Evolutionary conservation across 805 yeast species (phyloP).

Genomic region (Dipodascus albidus): DNA sequence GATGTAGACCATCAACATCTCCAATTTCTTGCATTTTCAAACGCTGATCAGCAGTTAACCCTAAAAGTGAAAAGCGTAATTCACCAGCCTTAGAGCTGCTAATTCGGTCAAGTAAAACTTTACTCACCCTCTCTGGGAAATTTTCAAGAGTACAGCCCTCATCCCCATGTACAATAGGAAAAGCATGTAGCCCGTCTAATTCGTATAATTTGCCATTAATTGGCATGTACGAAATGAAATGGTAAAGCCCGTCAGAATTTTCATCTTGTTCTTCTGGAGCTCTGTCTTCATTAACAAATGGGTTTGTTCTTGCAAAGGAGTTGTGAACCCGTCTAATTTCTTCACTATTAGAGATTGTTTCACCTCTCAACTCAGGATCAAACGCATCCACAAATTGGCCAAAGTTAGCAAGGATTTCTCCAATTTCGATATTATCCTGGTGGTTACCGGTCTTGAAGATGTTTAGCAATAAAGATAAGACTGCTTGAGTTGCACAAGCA

Average conservation of each 20-base stretch:
- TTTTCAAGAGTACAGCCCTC: conserved; percentile 28
- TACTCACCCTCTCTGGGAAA: conserved; percentile 33
- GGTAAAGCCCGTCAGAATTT: conserved; percentile 44
- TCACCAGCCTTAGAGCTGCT: conserved; percentile 35
- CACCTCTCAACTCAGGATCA: conserved; percentile 49
- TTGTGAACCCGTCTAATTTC: conserved; percentile 46
- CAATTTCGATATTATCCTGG: conserved; percentile 31
- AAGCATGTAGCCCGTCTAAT: conserved; percentile 47
- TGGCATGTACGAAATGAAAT: conserved; percentile 45
- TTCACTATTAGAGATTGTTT: conserved; percentile 48
- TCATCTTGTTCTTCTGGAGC: conserved; percentile 20
- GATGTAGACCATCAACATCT: conserved; percentile 28
- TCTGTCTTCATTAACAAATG: conserved; percentile 35
- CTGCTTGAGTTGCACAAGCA: conserved; percentile 70
- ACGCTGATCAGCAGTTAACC: conserved; percentile 41
- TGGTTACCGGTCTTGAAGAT: conserved; percentile 9
- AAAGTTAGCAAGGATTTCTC: conserved; percentile 37
- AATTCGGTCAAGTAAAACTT: conserved; percentile 37
- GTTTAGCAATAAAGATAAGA: conserved; percentile 43
- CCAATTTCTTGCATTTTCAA: conserved; percentile 27
- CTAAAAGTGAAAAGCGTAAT: conserved; percentile 45
- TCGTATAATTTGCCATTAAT: conserved; percentile 40
- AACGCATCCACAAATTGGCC: conserved; percentile 39
- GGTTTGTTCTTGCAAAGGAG: conserved; percentile 45
- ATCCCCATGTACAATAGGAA: conserved; percentile 42